A percentile compares a stretch with the other conserved stretches of the same genome.
These are phyloP conservation scores for Lyophyllum shimeji DNA, from an alignment of 768 basidiomycete species.

Conservation along the genomic window DNA sequence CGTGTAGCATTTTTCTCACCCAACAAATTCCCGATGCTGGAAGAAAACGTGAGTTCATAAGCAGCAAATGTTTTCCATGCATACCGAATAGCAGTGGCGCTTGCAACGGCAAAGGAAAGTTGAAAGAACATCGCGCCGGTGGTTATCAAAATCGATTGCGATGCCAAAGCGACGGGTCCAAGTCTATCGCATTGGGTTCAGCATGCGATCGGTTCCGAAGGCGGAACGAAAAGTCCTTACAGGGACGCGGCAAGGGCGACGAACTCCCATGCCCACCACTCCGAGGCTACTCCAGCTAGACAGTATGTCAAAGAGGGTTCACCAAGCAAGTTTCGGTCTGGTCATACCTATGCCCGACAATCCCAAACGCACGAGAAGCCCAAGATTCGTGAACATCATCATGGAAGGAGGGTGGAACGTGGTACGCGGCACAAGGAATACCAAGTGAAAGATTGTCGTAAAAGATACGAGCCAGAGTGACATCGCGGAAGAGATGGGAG, in stretches of 20 bases:
- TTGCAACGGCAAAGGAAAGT: constrained; percentile 75
- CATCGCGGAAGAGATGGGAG: constrained; percentile 84
- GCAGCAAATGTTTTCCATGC: constrained; percentile 1
- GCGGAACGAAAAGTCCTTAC: constrained; percentile 25
- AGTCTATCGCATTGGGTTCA: constrained; percentile 41
- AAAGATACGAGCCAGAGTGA: constrained; percentile 78
- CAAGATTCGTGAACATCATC: constrained; percentile 65
- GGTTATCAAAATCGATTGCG: constrained; percentile 81
- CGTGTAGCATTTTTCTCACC: constrained; percentile 12
- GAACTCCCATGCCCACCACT: constrained; percentile 98
- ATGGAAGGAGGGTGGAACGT: constrained; percentile 81
- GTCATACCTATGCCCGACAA: constrained; percentile 73
- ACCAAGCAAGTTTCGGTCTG: neutral
- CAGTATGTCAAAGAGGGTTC: neutral
- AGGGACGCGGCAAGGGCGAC: constrained; percentile 54
- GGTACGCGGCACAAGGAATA: constrained; percentile 56
- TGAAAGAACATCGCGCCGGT: constrained; percentile 76
- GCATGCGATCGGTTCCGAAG: neutral
- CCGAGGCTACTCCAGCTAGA: constrained; percentile 72
- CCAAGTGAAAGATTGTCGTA: constrained; percentile 59
- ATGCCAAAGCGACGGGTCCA: constrained; percentile 77
- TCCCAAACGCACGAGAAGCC: constrained; percentile 69
- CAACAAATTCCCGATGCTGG: constrained; percentile 14
- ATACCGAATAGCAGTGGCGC: constrained; percentile 83
- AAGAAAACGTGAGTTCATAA: neutral